Base-by-base conservation (phyloP, 495 filamentous ascomycete species). In the Immersiella caudata region DNA sequence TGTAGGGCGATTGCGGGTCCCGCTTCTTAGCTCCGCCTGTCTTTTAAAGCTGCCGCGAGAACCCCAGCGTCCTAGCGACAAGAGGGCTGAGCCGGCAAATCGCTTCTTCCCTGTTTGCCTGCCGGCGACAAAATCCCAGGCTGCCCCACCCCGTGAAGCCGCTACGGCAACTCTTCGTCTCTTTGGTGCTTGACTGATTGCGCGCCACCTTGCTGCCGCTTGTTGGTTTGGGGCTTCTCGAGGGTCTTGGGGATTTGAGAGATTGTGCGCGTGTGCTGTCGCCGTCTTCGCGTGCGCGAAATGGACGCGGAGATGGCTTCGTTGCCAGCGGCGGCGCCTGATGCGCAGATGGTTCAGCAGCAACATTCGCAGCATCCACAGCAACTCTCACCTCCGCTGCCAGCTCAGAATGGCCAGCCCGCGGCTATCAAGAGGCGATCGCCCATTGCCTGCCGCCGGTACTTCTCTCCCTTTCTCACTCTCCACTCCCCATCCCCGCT, bases 371-470 rank as follows among this genome's bases (percentile, higher is more conserved):
- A 55, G 2, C 67, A 69, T 11, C 52, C 51, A 21, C 57, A 60
- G 46, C 16, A 54, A n/a, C 52, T 11, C 22, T 35, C 65, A 4
- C 18, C 33, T 36, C 40, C 24, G 62, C n/a, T 52, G 56, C 33
- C 26, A 27, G 36, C 49, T 52, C 49, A n/a, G 5, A 52, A 18
- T 52, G 21, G 9, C 52, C 52, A 29, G 18, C 54, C 63, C n/a
- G 58, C 51, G 7, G 62, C 67, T 26, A 71, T 81, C 68, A 82
- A 82, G 68, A 75, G 80, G 65, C 77, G 81, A 57, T 75, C 81
- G 49, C 79, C 80, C 24, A 82, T 83, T 68, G 81, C 81, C 67
- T 83, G 81, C 67, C 80, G 81, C 73, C 81, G 40, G 35, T 46
- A 36, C n/a, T 27, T 55, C n/a, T 22, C 9, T 55, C n/a, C n/a